A percentile compares a stretch with the other conserved stretches of the same genome.
Conservation (phyloP, 23 red algal species). For the Rhodosorus marinus region DNA sequence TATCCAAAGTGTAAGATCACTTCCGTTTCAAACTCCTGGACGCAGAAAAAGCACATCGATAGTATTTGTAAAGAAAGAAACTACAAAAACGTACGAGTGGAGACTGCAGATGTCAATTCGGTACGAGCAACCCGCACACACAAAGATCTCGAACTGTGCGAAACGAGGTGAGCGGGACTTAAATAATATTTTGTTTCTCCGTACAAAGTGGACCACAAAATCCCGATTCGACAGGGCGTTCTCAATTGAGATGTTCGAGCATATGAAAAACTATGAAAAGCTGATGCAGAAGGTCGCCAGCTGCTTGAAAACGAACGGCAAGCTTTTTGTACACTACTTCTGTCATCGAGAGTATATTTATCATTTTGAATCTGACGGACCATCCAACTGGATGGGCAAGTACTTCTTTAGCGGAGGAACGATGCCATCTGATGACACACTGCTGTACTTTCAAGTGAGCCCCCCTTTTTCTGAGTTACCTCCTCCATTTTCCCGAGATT, state of each 20-base stretch:
- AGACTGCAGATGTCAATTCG: constrained; percentile 44
- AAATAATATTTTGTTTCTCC: too few species aligned
- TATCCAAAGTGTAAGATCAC: constrained; percentile 57
- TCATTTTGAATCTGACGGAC: constrained; percentile 75
- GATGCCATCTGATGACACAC: constrained; percentile 59
- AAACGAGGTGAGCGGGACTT: too few species aligned
- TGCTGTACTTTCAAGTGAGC: constrained; percentile 81
- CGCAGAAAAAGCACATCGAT: constrained; percentile 77
- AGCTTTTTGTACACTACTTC: constrained; percentile 83
- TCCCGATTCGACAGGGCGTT: constrained; percentile 53
- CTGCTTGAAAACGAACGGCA: constrained; percentile 55
- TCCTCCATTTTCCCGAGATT: background rate
- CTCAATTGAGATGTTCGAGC: constrained; percentile 94
- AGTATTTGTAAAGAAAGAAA: constrained; percentile 13
- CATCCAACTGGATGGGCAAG: constrained; percentile 85
- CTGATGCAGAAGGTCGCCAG: constrained; percentile 39
- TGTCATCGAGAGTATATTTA: constrained; percentile 67
- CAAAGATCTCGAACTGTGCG: too few species aligned
- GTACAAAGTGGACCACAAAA: background rate
- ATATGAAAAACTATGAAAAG: constrained; percentile 84
- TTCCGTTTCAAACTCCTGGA: constrained; percentile 58
- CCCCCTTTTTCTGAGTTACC: too few species aligned
- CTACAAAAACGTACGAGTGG: constrained; percentile 44
- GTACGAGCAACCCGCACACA: constrained; percentile 3
- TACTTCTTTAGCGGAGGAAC: constrained; percentile 95